Percentiles rank a stretch among this genome's conserved stretches.
Conservation (phyloP, 2,329 filamentous ascomycete genomes). For the Penicillium sp. region DNA sequence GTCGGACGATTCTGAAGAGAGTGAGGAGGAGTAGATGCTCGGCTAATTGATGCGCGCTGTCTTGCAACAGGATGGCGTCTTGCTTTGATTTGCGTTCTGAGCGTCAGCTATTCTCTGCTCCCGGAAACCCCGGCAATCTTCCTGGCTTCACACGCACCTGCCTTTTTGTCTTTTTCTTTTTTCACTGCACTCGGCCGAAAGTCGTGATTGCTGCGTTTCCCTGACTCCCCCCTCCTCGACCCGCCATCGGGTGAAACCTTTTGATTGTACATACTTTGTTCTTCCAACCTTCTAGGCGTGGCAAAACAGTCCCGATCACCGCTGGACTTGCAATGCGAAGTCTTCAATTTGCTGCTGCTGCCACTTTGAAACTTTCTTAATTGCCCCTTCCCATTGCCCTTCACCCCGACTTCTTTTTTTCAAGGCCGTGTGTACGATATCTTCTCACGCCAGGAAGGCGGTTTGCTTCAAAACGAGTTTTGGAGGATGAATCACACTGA, state of each 20-base stretch:
- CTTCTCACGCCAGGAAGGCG: constrained; percentile 3
- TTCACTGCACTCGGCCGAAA: no score
- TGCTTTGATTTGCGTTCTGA: constrained; percentile 21
- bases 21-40: constrained; percentile 43
- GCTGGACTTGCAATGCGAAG: no score
- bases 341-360: no score
- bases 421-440: constrained; percentile 1
- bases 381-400: no score
- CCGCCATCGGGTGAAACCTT: no score
- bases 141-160: constrained; percentile 1
- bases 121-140: background rate
- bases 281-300: background rate
- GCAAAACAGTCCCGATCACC: no score
- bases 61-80: constrained; percentile 5
- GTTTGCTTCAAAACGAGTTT: constrained; percentile 12
- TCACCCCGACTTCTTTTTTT: background rate
- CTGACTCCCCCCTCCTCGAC: no score
- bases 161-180: background rate
- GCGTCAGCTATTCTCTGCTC: constrained; percentile 12
- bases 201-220: no score
- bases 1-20: constrained; percentile 44
- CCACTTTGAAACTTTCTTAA: no score
- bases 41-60: constrained; percentile 1
- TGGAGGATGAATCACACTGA: constrained; percentile 13
- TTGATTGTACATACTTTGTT: constrained; percentile 15